Base-by-base conservation (phyloP, 2,329 filamentous ascomycete species). In the Meredithiella fracta region DNA sequence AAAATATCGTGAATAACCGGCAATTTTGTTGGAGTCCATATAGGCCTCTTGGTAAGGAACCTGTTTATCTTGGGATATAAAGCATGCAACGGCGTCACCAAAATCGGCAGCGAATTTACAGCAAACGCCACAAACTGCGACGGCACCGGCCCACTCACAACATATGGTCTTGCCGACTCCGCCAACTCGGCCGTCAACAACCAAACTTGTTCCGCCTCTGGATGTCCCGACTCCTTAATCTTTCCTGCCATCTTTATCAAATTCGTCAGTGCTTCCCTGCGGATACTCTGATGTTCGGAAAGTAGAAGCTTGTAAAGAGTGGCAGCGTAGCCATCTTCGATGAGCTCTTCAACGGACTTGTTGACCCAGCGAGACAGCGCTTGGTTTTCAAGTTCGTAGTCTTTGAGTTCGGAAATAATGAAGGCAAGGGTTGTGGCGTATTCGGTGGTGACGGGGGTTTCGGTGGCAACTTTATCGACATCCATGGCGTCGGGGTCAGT, bases 61-160 rank as follows among this genome's bases (percentile, higher is more conserved):
- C 76, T 73, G 70, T 94, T 95, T 68, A 92, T 72, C 65, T 95
- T 95, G 58, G 81, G 79, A 66, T 95, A 97, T 38, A 96, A 77
- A 59, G 79, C 79, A 64, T 94, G 87, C 15, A 88, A 74, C 0
- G 91, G 91, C 59, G 87, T 82, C 22, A 75, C 77, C 49, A 94
- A 70, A 15, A 94, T 79, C 1, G 76, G 70, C 6, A 94, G 73
- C 1, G 82, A 80, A 60, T 80, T 79, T 50, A 77, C 75, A 6
- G 87, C 83, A 62, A 95, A 92, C 9, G 84, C 78, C n/a, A 82
- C 77, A 4, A 87, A 80, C 11, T 87, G 74, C 59, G 83, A 87
- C 0, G 89, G 83, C 2, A 94, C 71, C 1, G 83, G 76, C 2
- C 70, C 70, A 6, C 71, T 68, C 47, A 78, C 70, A 50, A 83